Conservation (phyloP, 164 flowering plant genomes). For the Piper betle region DNA sequence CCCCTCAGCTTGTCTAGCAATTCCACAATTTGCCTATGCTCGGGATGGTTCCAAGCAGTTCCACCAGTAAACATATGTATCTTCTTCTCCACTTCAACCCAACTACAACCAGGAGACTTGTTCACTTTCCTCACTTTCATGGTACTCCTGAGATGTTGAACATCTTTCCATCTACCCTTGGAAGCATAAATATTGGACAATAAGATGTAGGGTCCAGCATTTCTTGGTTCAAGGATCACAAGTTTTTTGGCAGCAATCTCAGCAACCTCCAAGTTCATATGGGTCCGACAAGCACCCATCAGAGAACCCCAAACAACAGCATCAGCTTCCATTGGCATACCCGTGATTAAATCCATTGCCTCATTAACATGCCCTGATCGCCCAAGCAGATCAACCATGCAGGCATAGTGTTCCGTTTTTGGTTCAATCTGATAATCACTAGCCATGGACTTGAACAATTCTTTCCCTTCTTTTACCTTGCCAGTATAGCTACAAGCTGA, state of each 20-base stretch:
- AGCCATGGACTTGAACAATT: constrained; percentile 54
- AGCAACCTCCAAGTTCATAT: constrained; percentile 50
- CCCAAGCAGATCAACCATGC: constrained; percentile 71
- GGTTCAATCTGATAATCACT: constrained; percentile 21
- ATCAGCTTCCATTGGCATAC: constrained; percentile 53
- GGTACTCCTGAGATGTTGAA: constrained; percentile 30
- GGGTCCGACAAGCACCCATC: constrained; percentile 58
- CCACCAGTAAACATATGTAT: constrained; percentile 72
- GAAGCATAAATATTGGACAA: constrained; percentile 63
- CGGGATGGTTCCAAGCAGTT: constrained; percentile 34
- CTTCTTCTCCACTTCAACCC: constrained; percentile 65
- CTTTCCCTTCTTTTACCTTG: constrained; percentile 44
- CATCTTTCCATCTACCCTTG: constrained; percentile 49
- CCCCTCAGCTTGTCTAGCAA: constrained; percentile 43
- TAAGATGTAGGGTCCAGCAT: constrained; percentile 51
- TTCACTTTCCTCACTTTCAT: constrained; percentile 48
- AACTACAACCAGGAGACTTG: constrained; percentile 70
- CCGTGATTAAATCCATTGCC: constrained; percentile 8
- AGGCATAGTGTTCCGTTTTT: constrained; percentile 37
- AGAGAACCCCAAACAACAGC: constrained; percentile 69
- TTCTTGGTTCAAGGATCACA: constrained; percentile 45
- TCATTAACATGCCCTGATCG: too few species aligned
- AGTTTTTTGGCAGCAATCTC: constrained; percentile 68
- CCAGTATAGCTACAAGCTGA: constrained; percentile 18
- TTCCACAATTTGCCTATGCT: constrained; percentile 29